A percentile compares a stretch with the other conserved stretches of the same genome.
These are phyloP conservation scores for Chytridium lagenaria DNA, from an alignment of 371 early-diverging fungal species.

Conservation along the genomic window DNA sequence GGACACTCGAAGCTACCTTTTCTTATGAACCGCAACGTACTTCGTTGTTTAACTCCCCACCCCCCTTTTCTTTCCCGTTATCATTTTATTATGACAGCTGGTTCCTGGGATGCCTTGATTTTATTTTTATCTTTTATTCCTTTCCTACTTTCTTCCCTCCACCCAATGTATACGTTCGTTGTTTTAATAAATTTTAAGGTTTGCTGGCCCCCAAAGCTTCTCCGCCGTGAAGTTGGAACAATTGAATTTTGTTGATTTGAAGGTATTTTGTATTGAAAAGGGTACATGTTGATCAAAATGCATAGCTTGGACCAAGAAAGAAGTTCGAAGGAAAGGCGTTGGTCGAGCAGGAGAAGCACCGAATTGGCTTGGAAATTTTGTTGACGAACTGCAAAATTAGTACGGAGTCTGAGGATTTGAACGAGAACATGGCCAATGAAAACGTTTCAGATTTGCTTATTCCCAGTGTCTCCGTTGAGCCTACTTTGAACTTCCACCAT, in stretches of 20 bases:
- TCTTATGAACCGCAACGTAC: no score
- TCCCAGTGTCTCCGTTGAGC: neutral
- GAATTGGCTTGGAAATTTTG: neutral
- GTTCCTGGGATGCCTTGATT: neutral
- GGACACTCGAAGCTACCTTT: no score
- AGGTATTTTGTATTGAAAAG: no score
- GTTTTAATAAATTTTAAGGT: neutral
- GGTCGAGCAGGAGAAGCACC: neutral
- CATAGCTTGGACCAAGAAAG: no score
- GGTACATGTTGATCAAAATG: no score
- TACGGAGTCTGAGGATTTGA: neutral
- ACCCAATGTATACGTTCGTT: neutral
- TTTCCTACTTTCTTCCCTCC: neutral
- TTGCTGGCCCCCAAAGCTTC: neutral
- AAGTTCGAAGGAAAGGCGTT: no score
- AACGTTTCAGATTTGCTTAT: neutral
- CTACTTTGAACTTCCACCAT: neutral
- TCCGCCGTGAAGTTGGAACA: neutral
- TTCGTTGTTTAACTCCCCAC: no score
- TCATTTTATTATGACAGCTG: no score
- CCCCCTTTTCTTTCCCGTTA: no score
- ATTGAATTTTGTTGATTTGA: no score
- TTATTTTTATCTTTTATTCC: neutral
- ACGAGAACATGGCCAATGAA: neutral
- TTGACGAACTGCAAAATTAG: neutral